Evolutionary conservation across 192 early-diverging fungal species (phyloP).

Genomic region (Coemansia sp.): DNA sequence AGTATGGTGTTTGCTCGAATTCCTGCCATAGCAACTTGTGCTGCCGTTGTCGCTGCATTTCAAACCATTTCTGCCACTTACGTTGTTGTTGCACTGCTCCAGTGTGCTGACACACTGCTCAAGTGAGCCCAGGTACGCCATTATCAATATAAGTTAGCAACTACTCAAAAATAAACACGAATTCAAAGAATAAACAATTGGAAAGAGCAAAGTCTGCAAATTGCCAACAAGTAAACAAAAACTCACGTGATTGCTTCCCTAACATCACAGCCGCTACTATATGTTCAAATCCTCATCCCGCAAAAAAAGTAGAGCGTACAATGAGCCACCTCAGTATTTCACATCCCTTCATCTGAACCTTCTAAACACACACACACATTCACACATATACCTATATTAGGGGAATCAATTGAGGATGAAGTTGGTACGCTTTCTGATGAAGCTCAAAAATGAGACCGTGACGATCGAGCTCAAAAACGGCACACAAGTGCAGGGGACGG

Average conservation of each 20-base stretch:
- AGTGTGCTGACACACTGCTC: constrained; percentile 36
- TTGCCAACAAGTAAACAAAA: constrained; percentile 8
- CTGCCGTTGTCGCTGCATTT: too few species aligned
- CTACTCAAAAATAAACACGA: not conserved
- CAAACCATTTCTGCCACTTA: too few species aligned
- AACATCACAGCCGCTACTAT: not conserved
- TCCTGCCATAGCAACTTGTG: too few species aligned
- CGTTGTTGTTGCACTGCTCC: constrained; percentile 23
- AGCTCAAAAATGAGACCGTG: constrained; percentile 95
- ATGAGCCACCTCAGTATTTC: too few species aligned
- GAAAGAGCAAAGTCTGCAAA: not conserved
- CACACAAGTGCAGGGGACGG: constrained; percentile 93
- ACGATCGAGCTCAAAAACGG: constrained; percentile 99
- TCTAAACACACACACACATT: too few species aligned
- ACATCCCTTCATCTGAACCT: not conserved
- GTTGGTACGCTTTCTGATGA: constrained; percentile 89
- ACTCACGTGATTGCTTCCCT: constrained; percentile 8
- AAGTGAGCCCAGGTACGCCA: constrained; percentile 44
- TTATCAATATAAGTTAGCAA: constrained; percentile 2
- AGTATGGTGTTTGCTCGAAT: too few species aligned
- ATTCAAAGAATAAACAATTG: not conserved
- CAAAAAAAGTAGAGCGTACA: not conserved
- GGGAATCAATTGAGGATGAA: constrained; percentile 32
- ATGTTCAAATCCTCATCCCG: not conserved
- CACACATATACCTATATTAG: too few species aligned